phyloP scores from a whole-genome alignment of 2,329 filamentous ascomycete genomes.

The Fusarium fracticaudum region DNA sequence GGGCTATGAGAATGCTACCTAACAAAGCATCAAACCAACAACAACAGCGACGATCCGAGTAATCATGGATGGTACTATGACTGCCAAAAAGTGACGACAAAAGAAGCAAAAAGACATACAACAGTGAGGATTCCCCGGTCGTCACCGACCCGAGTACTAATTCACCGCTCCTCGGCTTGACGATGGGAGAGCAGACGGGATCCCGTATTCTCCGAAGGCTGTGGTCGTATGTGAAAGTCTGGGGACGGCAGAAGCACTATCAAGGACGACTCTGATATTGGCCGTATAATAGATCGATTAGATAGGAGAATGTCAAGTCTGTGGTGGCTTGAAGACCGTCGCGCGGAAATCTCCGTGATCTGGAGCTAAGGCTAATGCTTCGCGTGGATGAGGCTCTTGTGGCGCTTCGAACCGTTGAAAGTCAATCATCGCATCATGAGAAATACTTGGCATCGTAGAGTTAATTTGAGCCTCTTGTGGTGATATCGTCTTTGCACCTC shows the following conservation, averaged over 20 bases:
- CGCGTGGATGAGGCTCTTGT: slow-evolving; percentile 6
- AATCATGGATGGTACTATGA: rapidly evolving
- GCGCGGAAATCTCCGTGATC: background rate
- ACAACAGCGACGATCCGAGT: background rate
- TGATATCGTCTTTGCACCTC: rapidly evolving
- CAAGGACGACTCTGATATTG: background rate
- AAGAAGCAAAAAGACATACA: slow-evolving; percentile 8
- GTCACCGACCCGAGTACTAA: slow-evolving; percentile 19
- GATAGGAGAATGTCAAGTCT: background rate
- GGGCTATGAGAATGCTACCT: background rate
- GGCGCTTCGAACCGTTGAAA: background rate
- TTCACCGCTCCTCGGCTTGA: slow-evolving; percentile 17
- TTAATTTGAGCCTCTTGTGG: background rate
- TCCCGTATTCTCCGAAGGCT: slow-evolving; percentile 21
- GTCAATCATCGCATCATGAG: background rate
- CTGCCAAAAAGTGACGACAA: background rate
- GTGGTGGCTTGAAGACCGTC: background rate
- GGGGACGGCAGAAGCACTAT: background rate
- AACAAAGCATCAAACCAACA: background rate
- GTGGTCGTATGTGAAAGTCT: slow-evolving; percentile 14
- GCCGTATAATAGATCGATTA: background rate
- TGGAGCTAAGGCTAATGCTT: background rate
- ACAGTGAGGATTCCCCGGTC: slow-evolving; percentile 20
- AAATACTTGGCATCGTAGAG: background rate
- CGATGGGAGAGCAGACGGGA: slow-evolving; percentile 25